A percentile compares a stretch with the other conserved stretches of the same genome.
phyloP scores from a whole-genome alignment of 2,329 filamentous ascomycete species.

The Colletotrichum shisoi region DNA sequence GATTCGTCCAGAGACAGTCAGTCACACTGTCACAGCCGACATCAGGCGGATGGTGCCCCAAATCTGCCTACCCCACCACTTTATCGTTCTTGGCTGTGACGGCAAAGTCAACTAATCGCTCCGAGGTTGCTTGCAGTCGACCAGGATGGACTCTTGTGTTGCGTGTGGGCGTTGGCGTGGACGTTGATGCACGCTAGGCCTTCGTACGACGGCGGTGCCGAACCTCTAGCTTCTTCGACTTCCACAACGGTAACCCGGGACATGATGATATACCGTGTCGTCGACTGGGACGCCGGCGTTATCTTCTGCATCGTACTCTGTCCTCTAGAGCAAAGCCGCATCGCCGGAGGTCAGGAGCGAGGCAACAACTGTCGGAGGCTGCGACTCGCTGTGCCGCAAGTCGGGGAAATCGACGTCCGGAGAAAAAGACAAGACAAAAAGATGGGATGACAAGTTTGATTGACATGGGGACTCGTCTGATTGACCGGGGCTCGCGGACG shows the following conservation, averaged over 20 bases:
- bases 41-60: conserved; percentile 4
- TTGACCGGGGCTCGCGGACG: conserved; percentile 11
- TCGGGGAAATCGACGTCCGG: conserved; percentile 33
- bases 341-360: neutral
- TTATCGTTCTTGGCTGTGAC: conserved; percentile 10
- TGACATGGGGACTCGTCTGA: conserved; percentile 23
- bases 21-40: too few species aligned
- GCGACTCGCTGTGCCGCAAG: conserved; percentile 36
- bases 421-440: conserved; percentile 24
- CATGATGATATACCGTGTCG: neutral
- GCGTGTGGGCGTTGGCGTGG: neutral
- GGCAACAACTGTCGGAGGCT: conserved; percentile 34
- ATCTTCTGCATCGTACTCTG: neutral
- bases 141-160: conserved; percentile 1
- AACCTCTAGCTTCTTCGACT: neutral
- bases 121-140: conserved; percentile 17
- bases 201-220: too few species aligned
- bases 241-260: neutral
- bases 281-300: neutral
- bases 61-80: conserved; percentile 9
- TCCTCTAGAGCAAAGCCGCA: too few species aligned
- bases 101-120: conserved; percentile 17
- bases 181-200: too few species aligned
- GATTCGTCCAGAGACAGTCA: conserved; percentile 17
- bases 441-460: conserved; percentile 37